Evolutionary conservation across 2,329 filamentous ascomycete species (phyloP).

Genomic region (Podosphaera aphanis): DNA sequence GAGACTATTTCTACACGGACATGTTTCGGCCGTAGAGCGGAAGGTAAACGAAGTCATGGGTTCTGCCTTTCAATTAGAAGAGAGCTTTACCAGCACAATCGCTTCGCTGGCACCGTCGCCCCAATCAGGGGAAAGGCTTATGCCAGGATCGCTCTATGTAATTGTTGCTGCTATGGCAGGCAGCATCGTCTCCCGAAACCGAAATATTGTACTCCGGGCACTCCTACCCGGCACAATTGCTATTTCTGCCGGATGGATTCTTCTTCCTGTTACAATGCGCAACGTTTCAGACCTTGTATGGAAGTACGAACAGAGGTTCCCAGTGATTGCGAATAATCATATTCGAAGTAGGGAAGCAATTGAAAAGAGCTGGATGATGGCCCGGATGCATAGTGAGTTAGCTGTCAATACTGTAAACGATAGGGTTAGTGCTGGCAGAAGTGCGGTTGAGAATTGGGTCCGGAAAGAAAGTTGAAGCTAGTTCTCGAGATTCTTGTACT

Average conservation of each 20-base stretch:
- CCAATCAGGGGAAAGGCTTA: conserved; percentile 66
- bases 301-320: conserved; percentile 80
- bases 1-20: conserved; percentile 57
- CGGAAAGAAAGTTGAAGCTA: conserved; percentile 41
- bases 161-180: conserved; percentile 88
- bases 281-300: conserved; percentile 73
- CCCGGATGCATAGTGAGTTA: conserved; percentile 49
- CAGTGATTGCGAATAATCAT: conserved; percentile 63
- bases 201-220: conserved; percentile 60
- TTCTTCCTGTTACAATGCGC: conserved; percentile 71
- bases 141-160: conserved; percentile 80
- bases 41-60: conserved; percentile 64
- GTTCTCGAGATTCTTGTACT: background rate
- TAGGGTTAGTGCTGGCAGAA: conserved; percentile 52
- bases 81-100: conserved; percentile 70
- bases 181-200: conserved; percentile 71
- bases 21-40: conserved; percentile 54
- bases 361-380: conserved; percentile 46
- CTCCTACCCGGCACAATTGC: conserved; percentile 59
- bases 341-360: conserved; percentile 45
- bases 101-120: conserved; percentile 69
- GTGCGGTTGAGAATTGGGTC: conserved; percentile 70
- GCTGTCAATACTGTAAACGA: conserved; percentile 53
- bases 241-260: conserved; percentile 57
- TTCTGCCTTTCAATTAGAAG: conserved; percentile 62